Evolutionary conservation across 75 land plant genomes (phyloP).

Genomic region (Pinus tabuliformis): DNA sequence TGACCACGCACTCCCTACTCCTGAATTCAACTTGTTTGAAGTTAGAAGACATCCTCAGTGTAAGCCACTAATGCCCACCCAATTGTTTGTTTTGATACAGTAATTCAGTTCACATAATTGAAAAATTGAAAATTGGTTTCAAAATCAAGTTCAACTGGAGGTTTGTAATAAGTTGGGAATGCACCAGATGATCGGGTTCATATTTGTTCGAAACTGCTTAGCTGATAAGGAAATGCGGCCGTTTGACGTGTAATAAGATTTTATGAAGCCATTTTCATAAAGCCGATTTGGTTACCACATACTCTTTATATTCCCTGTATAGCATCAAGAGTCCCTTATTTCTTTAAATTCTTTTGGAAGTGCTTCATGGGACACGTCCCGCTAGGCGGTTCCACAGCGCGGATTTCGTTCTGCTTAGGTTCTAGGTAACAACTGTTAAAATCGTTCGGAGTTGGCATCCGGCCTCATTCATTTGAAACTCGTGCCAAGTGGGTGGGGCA

Average conservation of each 20-base stretch:
- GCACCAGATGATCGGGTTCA: neutral
- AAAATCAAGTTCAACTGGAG: neutral
- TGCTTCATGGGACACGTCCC: no score
- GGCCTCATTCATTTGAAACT: no score
- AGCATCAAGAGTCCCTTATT: neutral
- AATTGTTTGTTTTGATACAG: neutral
- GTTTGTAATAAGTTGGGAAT: neutral
- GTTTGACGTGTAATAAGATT: neutral
- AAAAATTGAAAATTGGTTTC: no score
- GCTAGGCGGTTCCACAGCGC: no score
- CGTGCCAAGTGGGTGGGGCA: no score
- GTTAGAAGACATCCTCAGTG: constrained; percentile 1
- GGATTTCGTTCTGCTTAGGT: no score
- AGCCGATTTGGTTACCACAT: neutral
- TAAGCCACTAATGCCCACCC: neutral
- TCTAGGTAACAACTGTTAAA: no score
- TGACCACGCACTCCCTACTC: neutral
- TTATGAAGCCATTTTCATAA: neutral
- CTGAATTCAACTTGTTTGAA: neutral
- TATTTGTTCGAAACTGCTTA: neutral
- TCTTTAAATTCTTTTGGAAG: no score
- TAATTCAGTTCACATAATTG: neutral
- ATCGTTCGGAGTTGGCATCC: no score
- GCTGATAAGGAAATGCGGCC: neutral
- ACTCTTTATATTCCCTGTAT: neutral